These are phyloP conservation scores for Acer saccharum DNA, from an alignment of 345 rosid species.

Conservation along the genomic window DNA sequence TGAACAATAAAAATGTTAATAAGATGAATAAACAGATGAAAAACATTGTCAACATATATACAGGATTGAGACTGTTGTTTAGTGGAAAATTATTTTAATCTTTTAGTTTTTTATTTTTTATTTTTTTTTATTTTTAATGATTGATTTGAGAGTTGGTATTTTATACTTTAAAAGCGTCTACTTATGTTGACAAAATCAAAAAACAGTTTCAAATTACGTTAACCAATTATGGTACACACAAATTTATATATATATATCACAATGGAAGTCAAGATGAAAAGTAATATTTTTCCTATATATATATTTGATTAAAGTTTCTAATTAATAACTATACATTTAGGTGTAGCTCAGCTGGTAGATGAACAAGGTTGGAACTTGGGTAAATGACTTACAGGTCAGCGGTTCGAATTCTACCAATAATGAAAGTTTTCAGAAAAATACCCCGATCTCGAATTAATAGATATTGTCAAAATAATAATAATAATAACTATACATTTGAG, in stretches of 20 bases:
- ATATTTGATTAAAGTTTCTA: not conserved
- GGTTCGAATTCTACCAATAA: no score
- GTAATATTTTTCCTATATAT: not conserved
- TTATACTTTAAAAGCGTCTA: not conserved
- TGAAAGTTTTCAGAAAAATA: no score
- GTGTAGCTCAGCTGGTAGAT: no score
- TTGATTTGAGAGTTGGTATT: constrained; percentile 25
- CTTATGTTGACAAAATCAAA: constrained; percentile 12
- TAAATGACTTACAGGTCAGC: no score
- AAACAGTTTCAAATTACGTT: not conserved
- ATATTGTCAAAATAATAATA: no score
- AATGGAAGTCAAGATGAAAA: constrained; percentile 19
- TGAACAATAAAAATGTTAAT: not conserved
- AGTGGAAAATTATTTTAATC: constrained; percentile 8
- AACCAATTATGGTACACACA: not conserved
- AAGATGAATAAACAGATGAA: not conserved
- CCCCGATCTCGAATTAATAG: no score
- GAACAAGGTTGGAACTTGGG: no score
- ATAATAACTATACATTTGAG: not conserved
- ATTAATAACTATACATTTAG: not conserved
- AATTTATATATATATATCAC: not conserved
- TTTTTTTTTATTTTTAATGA: not conserved
- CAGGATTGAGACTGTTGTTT: constrained; percentile 17
- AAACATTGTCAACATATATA: not conserved
- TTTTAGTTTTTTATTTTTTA: not conserved